Evolutionary conservation across 805 yeast genomes (phyloP).

Genomic region (Clavispora santaluciae): DNA sequence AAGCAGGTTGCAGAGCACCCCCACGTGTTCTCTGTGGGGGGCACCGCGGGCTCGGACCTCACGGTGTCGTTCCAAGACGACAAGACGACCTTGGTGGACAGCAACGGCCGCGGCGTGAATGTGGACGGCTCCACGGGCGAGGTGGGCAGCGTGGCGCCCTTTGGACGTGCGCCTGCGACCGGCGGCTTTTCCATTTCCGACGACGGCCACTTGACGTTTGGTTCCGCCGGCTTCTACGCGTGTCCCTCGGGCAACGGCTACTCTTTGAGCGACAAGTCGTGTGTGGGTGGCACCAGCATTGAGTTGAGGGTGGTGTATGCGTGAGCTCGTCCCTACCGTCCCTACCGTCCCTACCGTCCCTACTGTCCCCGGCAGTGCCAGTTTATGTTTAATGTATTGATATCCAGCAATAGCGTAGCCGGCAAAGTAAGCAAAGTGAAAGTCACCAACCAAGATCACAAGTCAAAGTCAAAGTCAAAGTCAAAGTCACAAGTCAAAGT

Average conservation of each 20-base stretch:
- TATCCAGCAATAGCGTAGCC: too few relatives aligned
- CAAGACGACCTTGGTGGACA: constrained; percentile 25
- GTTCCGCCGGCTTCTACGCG: constrained; percentile 33
- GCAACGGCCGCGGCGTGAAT: constrained; percentile 25
- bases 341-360: too few relatives aligned
- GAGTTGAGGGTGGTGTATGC: constrained; percentile 17
- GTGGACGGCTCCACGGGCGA: constrained; percentile 28
- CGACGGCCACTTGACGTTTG: constrained; percentile 32
- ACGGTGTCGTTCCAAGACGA: constrained; percentile 21
- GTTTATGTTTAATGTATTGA: too few relatives aligned
- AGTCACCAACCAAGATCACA: too few relatives aligned
- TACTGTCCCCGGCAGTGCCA: too few relatives aligned
- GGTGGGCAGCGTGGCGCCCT: constrained; percentile 30
- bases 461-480: too few relatives aligned
- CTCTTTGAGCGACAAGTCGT: constrained; percentile 23
- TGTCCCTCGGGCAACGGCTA: constrained; percentile 26
- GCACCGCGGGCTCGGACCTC: constrained; percentile 23
- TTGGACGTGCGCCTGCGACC: constrained; percentile 28
- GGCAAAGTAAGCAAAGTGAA: too few relatives aligned
- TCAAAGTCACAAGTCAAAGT: too few relatives aligned
- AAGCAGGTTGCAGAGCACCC: constrained; percentile 27
- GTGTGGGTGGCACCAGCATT: constrained; percentile 27
- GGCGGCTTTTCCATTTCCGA: constrained; percentile 36
- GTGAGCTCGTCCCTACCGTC: too few relatives aligned
- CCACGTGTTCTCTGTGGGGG: constrained; percentile 33